phyloP scores from a whole-genome alignment of 1,284 basidiomycete species.

The Moesziomyces aphidis region DNA sequence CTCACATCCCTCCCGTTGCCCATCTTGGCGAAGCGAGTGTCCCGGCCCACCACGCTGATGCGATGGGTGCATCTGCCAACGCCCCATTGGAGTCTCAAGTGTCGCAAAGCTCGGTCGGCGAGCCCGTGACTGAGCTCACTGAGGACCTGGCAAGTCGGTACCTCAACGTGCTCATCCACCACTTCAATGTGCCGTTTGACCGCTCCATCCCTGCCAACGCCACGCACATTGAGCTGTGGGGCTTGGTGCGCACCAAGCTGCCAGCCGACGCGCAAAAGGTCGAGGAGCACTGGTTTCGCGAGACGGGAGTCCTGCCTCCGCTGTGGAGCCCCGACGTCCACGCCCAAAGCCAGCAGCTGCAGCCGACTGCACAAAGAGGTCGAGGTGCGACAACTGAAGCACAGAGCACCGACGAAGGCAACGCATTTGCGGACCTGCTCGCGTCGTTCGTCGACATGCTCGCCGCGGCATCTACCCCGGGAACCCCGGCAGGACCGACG shows the following conservation, averaged over 20 bases:
- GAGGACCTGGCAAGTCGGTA: constrained; percentile 39
- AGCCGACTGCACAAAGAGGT: not conserved
- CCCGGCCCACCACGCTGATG: no score
- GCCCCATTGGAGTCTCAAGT: not conserved
- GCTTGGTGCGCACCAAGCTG: constrained; percentile 10
- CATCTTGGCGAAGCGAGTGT: no score
- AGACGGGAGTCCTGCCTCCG: constrained; percentile 32
- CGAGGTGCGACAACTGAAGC: no score
- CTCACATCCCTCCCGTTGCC: no score
- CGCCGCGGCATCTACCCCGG: not conserved
- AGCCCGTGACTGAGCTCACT: constrained; percentile 12
- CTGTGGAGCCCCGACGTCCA: constrained; percentile 13
- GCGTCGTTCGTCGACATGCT: constrained; percentile 41
- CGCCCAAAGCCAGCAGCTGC: no score
- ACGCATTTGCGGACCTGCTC: constrained; percentile 8
- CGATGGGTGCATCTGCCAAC: not conserved
- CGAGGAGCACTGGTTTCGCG: constrained; percentile 45
- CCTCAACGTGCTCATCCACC: constrained; percentile 47
- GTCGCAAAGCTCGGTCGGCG: constrained; percentile 11
- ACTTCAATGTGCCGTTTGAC: constrained; percentile 32
- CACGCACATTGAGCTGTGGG: constrained; percentile 37
- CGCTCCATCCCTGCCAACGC: constrained; percentile 2
- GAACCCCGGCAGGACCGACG: not conserved
- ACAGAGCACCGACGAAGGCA: not conserved
- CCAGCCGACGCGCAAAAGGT: constrained; percentile 36